Conservation (phyloP, 129 eudicot genomes). For the Chrysanthemum makinoi region DNA sequence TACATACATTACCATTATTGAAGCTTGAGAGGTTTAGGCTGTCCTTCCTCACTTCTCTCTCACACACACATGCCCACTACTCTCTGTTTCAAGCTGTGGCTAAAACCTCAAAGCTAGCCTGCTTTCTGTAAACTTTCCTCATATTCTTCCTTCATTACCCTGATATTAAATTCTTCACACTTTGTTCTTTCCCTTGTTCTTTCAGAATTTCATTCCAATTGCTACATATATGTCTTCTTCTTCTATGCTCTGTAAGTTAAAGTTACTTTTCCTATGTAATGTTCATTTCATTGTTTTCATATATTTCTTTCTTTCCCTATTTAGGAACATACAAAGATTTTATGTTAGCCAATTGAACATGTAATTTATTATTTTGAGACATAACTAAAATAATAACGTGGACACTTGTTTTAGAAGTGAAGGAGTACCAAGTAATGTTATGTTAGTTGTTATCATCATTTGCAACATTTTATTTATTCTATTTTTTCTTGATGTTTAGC, state of each 20-base stretch:
- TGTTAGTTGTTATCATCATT: background rate
- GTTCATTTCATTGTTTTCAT: background rate
- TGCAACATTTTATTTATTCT: background rate
- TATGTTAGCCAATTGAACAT: too few relatives aligned
- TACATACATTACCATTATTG: constrained; percentile 1
- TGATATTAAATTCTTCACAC: background rate
- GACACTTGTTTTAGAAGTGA: too few relatives aligned
- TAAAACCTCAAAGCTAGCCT: background rate
- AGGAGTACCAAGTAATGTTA: too few relatives aligned
- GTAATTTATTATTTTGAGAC: too few relatives aligned
- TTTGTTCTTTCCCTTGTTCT: too few relatives aligned
- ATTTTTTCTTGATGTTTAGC: background rate
- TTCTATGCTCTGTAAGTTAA: constrained; percentile 31
- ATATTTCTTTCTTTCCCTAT: too few relatives aligned
- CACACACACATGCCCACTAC: constrained; percentile 21
- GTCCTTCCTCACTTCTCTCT: background rate
- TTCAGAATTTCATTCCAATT: background rate
- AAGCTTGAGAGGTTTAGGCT: background rate
- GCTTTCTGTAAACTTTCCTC: background rate
- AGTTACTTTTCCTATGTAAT: background rate
- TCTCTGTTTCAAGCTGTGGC: constrained; percentile 12
- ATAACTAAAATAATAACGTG: too few relatives aligned
- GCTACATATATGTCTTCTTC: constrained; percentile 1
- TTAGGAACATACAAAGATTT: too few relatives aligned
- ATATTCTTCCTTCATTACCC: constrained; percentile 3